Evolutionary conservation across 2,329 filamentous ascomycete genomes (phyloP), one percentile per base, ranked within the genome.

Genomic region (Monosporascus ibericus): DNA sequence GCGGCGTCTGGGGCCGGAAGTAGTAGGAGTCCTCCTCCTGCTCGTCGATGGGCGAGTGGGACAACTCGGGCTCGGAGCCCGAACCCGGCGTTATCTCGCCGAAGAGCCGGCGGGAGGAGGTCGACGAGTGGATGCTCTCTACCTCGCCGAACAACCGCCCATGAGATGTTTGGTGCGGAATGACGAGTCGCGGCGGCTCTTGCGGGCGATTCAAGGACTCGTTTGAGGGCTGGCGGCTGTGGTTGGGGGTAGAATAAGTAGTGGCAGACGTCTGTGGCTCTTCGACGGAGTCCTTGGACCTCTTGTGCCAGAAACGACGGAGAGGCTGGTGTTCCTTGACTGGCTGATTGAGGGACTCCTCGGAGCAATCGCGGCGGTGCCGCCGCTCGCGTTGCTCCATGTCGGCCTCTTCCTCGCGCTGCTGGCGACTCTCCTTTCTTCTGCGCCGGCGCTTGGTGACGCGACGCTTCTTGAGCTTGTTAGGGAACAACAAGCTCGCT

Each of bases 391-490:
- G 53, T 18, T 46, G 47, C 5, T 50, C 50, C 18, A 61, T 51
- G 17, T 55, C 51, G 8, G 54, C 53, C 20, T 59, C 55, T 14
- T 63, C 62, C 22, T 63, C 58, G 34, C 50, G 56, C 17, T 56
- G 60, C 44, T 64, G 61, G 27, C 66, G 63, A 24, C 52, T 55
- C 24, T 56, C 58, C 60, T 64, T 68, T 52, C 61, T 63, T 55
- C 38, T 64, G 47, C 63, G 65, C 38, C 65, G 64, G 24, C 59
- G 65, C 62, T 72, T 73, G 46, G 68, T 68, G 54, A 68, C 55
- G 52, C 63, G 64, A 9, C 65, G 62, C 58, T 65, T 72, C 62
- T 70, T 70, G 39, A 63, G 52, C 55, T 68, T 69, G 50, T 65
- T 69, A 24, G 66, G 58, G 50, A 60, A 60, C 40, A 55, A 55